Conservation (phyloP, 441 rosid species). For the Gossypium gossypioides region DNA sequence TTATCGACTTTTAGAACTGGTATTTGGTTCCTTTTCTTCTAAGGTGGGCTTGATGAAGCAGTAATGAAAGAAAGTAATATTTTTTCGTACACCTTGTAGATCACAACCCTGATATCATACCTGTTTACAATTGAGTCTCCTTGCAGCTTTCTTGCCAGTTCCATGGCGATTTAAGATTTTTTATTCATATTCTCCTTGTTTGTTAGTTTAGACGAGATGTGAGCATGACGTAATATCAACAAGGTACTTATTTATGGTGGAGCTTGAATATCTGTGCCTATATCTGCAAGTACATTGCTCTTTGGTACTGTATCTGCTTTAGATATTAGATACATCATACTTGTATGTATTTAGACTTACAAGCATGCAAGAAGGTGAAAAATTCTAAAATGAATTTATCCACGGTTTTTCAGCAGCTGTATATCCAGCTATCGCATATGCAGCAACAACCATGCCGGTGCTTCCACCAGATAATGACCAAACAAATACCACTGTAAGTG, state of each 20-base stretch:
- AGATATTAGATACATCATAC: background rate
- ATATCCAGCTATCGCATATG: constrained; percentile 54
- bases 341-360: background rate
- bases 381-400: background rate
- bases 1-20: background rate
- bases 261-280: background rate
- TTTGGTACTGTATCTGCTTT: background rate
- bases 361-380: background rate
- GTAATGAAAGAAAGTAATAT: background rate
- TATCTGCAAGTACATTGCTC: background rate
- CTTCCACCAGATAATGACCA: constrained; percentile 61
- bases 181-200: too few species aligned
- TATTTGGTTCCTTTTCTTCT: background rate
- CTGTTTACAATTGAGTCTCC: background rate
- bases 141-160: too few species aligned
- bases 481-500: constrained; percentile 58
- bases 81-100: background rate
- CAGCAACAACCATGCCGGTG: constrained; percentile 47
- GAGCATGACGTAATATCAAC: too few species aligned
- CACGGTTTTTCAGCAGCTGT: constrained; percentile 38
- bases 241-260: too few species aligned
- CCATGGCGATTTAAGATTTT: too few species aligned
- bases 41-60: background rate
- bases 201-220: too few species aligned
- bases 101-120: background rate